Evolutionary conservation across 192 early-diverging fungal genomes (phyloP).

Genomic region (Umbelopsis vinacea): DNA sequence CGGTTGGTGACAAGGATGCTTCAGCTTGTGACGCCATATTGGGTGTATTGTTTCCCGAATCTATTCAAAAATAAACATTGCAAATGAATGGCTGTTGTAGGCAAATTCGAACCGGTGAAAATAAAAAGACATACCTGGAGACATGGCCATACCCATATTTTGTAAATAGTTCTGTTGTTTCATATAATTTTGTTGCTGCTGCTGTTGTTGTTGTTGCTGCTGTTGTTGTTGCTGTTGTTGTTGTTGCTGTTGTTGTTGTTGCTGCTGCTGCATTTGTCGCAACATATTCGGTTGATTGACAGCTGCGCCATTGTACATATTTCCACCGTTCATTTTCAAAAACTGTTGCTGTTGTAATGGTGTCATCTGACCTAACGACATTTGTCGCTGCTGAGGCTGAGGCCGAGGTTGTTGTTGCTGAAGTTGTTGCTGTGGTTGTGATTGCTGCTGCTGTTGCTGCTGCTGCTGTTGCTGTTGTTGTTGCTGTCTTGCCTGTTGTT

Average conservation of each 20-base stretch:
- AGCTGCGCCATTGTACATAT: slow-evolving; percentile 17
- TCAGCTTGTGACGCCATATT: slow-evolving; percentile 2
- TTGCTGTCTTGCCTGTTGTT: slow-evolving; percentile 22
- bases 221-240: slow-evolving; percentile 24
- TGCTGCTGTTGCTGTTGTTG: slow-evolving; percentile 4
- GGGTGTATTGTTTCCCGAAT: neutral
- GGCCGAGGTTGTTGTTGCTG: slow-evolving; percentile 13
- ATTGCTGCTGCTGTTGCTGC: slow-evolving; percentile 16
- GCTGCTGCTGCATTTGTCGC: slow-evolving; percentile 27
- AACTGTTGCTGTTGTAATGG: slow-evolving; percentile 24
- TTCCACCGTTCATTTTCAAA: slow-evolving; percentile 4
- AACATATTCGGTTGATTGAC: slow-evolving; percentile 27
- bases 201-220: slow-evolving; percentile 12
- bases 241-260: slow-evolving; percentile 2
- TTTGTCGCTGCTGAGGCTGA: slow-evolving; percentile 34
- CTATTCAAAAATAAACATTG: neutral
- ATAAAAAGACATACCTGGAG: neutral
- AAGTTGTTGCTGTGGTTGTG: neutral
- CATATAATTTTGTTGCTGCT: slow-evolving; percentile 25
- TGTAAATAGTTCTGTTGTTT: slow-evolving; percentile 34
- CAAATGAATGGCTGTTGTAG: neutral
- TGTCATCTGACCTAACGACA: slow-evolving; percentile 10
- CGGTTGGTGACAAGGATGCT: slow-evolving; percentile 23
- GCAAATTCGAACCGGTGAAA: neutral
- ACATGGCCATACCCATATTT: slow-evolving; percentile 19